Evolutionary conservation across 257 asterid species (phyloP).

Genomic region (Solanum corneliomulleri): DNA sequence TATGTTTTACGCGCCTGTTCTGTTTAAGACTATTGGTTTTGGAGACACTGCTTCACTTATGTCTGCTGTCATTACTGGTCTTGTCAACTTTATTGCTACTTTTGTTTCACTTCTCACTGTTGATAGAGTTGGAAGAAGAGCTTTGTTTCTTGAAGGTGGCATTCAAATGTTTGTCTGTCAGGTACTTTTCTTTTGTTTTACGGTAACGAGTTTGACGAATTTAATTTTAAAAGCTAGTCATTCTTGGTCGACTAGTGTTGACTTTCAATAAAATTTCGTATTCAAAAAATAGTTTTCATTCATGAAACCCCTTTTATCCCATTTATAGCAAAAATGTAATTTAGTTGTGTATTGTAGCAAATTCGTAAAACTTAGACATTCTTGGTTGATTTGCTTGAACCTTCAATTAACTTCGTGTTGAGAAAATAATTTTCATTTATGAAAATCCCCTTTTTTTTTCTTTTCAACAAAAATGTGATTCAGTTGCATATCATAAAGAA

Average conservation of each 20-base stretch:
- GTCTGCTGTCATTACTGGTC: slow-evolving; percentile 33
- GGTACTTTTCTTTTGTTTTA: slow-evolving; percentile 1
- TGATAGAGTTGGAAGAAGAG: slow-evolving; percentile 67
- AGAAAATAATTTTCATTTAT: background rate
- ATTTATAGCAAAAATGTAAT: too few relatives aligned
- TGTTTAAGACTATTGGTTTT: slow-evolving; percentile 63
- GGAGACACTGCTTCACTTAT: slow-evolving; percentile 42
- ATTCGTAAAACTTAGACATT: background rate
- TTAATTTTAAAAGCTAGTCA: background rate
- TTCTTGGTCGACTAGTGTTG: background rate
- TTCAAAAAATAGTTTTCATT: too few relatives aligned
- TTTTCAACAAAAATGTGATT: background rate
- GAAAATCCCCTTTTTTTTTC: fast-evolving
- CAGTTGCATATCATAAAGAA: background rate
- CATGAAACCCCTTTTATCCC: too few relatives aligned
- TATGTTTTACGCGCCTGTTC: slow-evolving; percentile 71
- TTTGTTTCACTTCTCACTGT: slow-evolving; percentile 44
- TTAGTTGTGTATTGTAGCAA: background rate
- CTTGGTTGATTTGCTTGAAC: background rate
- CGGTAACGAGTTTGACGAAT: background rate
- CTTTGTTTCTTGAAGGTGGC: slow-evolving; percentile 58
- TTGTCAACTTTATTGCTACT: slow-evolving; percentile 44
- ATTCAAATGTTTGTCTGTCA: slow-evolving; percentile 51
- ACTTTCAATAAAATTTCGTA: background rate
- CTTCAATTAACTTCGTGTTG: background rate